These are phyloP conservation scores for Thielaviopsis euricoi DNA, from an alignment of 2,329 filamentous ascomycete genomes.

Conservation along the genomic window DNA sequence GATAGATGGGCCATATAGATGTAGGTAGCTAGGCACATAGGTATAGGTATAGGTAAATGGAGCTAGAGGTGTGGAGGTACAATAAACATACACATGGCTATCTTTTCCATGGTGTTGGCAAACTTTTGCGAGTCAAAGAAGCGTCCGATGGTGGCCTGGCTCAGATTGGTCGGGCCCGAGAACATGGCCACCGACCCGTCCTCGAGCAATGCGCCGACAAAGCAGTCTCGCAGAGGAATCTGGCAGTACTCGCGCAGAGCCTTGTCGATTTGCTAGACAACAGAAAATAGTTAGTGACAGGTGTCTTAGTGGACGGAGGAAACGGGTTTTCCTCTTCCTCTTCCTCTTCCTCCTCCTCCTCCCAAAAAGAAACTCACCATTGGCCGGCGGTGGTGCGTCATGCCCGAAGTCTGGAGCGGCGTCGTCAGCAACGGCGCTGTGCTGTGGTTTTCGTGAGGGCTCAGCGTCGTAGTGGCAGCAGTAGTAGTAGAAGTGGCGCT, in stretches of 20 bases:
- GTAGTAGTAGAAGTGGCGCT: background rate
- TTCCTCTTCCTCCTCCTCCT: too few species aligned
- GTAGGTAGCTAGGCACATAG: background rate
- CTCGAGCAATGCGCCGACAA: slow-evolving; percentile 33
- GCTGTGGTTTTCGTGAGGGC: background rate
- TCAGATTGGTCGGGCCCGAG: slow-evolving; percentile 25
- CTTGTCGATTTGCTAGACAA: slow-evolving; percentile 29
- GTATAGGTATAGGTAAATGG: too few species aligned
- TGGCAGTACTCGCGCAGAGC: slow-evolving; percentile 35
- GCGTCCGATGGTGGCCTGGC: slow-evolving; percentile 23
- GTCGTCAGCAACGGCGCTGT: background rate
- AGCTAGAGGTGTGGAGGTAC: too few species aligned
- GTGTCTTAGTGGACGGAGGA: too few species aligned
- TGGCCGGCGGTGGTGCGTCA: background rate
- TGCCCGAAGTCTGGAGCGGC: background rate
- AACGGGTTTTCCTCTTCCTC: too few species aligned
- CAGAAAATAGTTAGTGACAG: background rate
- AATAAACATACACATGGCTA: background rate
- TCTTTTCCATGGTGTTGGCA: slow-evolving; percentile 10
- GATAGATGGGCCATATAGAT: too few species aligned
- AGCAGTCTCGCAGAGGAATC: slow-evolving; percentile 34
- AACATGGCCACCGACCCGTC: slow-evolving; percentile 30
- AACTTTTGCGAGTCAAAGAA: slow-evolving; percentile 32
- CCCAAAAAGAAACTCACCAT: background rate
- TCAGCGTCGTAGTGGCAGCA: background rate